Percentiles rank a stretch among this genome's conserved stretches.
phyloP scores from a whole-genome alignment of 495 filamentous ascomycete genomes.

The Penicillium maclennaniae region DNA sequence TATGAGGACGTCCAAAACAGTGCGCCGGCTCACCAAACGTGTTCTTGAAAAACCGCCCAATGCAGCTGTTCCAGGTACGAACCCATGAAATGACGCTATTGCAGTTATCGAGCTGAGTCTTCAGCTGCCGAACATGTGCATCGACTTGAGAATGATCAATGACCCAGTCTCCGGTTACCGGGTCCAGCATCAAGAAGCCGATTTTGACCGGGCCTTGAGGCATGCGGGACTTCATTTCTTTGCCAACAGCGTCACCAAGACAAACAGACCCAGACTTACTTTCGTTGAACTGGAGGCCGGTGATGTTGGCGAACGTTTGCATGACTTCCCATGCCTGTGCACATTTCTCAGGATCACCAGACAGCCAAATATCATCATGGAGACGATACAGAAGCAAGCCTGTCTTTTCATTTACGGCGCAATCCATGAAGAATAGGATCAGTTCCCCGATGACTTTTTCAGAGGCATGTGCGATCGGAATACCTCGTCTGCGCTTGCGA shows the following conservation, averaged over 20 bases:
- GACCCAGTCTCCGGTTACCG: constrained; percentile 16
- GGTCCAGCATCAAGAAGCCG: constrained; percentile 25
- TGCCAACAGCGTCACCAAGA: constrained; percentile 15
- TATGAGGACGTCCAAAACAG: constrained; percentile 53
- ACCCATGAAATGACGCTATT: constrained; percentile 54
- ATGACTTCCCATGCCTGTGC: constrained; percentile 53
- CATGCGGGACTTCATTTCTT: constrained; percentile 2
- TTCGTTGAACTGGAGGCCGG: constrained; percentile 48
- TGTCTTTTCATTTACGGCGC: constrained; percentile 51
- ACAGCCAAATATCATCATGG: constrained; percentile 61
- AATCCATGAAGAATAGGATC: constrained; percentile 57
- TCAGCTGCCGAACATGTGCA: constrained; percentile 51
- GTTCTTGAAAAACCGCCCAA: constrained; percentile 53
- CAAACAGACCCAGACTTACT: constrained; percentile 53
- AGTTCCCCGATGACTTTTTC: constrained; percentile 52
- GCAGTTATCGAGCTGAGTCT: constrained; percentile 44
- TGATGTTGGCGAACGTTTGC: constrained; percentile 41
- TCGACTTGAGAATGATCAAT: constrained; percentile 53
- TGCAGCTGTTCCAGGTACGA: constrained; percentile 59
- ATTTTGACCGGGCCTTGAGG: constrained; percentile 21
- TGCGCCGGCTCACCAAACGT: constrained; percentile 57
- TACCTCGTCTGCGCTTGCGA: constrained; percentile 45
- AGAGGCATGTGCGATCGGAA: constrained; percentile 51
- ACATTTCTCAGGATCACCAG: constrained; percentile 41
- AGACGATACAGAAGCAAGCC: constrained; percentile 50